Evolutionary conservation across 169 alveolate genomes (phyloP), one percentile per base, ranked within the genome.

Genomic region (Cyclospora cayetanensis): DNA sequence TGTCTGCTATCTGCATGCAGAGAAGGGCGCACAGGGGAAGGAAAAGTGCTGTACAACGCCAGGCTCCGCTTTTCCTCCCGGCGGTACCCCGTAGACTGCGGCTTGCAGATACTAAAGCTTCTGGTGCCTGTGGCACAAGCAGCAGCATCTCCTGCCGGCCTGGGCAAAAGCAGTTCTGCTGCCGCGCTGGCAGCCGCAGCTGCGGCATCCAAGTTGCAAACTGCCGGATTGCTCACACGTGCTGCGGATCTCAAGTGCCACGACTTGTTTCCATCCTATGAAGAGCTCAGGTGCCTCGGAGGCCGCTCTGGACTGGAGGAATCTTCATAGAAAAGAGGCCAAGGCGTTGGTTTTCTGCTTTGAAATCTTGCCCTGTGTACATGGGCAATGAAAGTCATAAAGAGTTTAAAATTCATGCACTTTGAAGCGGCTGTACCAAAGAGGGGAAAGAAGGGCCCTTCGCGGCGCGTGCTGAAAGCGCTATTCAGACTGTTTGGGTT

Each of bases 231-330:
- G n/a, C 52, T 80, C 43, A 34, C 90, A 2, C 90, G 90, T 4
- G 90, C 90, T 9, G 90, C 76, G 15, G 90, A 80, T 53, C 90
- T 80, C 7, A 80, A 80, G 55, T 80, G 90, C 55, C 90, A 80
- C 55, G 76, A 80, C 20, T 63, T 80, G 60, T 80, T 80, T 76
- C 90, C 76, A 25, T 52, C 90, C 1, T 5, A 55, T 22, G 76
- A 4, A 15, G 90, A 80, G 35, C 60, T 80, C 39, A 4, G 37
- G 12, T n/a, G n/a, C n/a, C n/a, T n/a, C n/a, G n/a, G n/a, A n/a
- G n/a, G n/a, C n/a, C n/a, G n/a, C n/a, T n/a, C n/a, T n/a, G n/a
- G n/a, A n/a, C n/a, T n/a, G n/a, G n/a, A n/a, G n/a, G n/a, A n/a
- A n/a, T n/a, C n/a, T n/a, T n/a, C n/a, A n/a, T n/a, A n/a, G n/a